A percentile compares a stretch with the other conserved stretches of the same genome.
These are phyloP conservation scores for Xylaria sp. DNA, from an alignment of 2,329 filamentous ascomycete species.

Conservation along the genomic window DNA sequence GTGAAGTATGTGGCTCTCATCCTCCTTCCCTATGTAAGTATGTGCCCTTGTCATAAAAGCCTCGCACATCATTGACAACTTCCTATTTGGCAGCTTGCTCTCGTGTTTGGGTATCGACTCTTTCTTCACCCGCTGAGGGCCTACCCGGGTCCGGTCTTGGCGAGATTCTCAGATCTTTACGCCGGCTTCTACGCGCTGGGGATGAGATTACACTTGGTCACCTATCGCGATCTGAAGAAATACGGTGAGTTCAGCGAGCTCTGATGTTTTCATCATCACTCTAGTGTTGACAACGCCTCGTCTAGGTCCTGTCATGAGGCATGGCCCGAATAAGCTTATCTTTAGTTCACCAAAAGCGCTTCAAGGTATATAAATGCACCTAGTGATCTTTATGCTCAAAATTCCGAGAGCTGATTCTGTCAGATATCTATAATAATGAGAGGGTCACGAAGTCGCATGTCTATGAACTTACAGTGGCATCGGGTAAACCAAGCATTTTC, in stretches of 20 bases:
- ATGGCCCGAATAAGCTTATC: conserved; percentile 33
- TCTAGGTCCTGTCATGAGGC: conserved; percentile 31
- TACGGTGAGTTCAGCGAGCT: conserved; percentile 14
- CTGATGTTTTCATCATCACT: neutral
- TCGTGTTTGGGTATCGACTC: conserved; percentile 3
- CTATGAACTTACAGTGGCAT: conserved; percentile 19
- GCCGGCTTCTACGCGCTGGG: neutral
- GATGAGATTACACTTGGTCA: conserved; percentile 6
- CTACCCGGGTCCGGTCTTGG: conserved; percentile 21
- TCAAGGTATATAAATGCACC: conserved; percentile 31
- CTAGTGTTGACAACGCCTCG: neutral
- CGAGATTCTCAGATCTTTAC: conserved; percentile 16
- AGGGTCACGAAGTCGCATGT: conserved; percentile 32
- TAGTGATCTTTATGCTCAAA: no score
- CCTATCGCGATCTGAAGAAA: neutral
- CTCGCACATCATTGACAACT: neutral
- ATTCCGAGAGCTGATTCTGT: neutral
- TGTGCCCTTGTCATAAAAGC: no score
- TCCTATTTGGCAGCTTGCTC: neutral
- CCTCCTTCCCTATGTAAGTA: conserved; percentile 6
- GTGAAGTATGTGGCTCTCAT: no score
- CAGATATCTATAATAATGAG: conserved; percentile 37
- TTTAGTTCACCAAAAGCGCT: conserved; percentile 27
- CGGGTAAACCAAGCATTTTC: conserved; percentile 29
- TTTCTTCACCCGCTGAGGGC: conserved; percentile 21